A percentile compares a stretch with the other conserved stretches of the same genome.
Evolutionary conservation across 768 basidiomycete genomes (phyloP).

Genomic region (Amanita rubescens): DNA sequence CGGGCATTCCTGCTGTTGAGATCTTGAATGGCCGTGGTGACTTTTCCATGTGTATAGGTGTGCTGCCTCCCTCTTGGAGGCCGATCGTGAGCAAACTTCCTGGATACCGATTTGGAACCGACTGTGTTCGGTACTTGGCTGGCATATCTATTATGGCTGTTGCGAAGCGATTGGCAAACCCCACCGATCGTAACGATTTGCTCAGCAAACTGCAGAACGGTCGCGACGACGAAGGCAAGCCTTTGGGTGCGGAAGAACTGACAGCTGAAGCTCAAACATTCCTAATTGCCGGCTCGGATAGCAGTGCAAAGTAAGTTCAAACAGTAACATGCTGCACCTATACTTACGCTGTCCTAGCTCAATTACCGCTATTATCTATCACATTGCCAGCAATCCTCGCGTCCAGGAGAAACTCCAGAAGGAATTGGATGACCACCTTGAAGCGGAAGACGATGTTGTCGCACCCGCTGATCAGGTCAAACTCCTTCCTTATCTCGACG

Average conservation of each 20-base stretch:
- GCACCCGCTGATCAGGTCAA: slow-evolving; percentile 65
- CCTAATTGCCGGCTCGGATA: slow-evolving; percentile 86
- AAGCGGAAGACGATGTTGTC: slow-evolving; percentile 50
- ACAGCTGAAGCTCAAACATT: slow-evolving; percentile 86
- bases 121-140: slow-evolving; percentile 64
- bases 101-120: slow-evolving; percentile 63
- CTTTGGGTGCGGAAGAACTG: slow-evolving; percentile 73
- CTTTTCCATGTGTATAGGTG: slow-evolving; percentile 78
- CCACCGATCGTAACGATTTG: slow-evolving; percentile 72
- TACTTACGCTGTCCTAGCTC: slow-evolving; percentile 41
- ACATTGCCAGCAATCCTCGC: slow-evolving; percentile 61
- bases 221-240: slow-evolving; percentile 69
- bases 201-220: slow-evolving; percentile 74
- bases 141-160: slow-evolving; percentile 78
- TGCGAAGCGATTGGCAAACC: slow-evolving; percentile 60
- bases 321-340: too few species aligned
- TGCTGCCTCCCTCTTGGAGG: slow-evolving; percentile 64
- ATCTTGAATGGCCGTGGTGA: slow-evolving; percentile 88
- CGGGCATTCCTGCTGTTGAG: slow-evolving; percentile 70
- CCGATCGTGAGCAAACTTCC: slow-evolving; percentile 59
- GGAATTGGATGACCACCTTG: slow-evolving; percentile 62
- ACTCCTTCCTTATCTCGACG: slow-evolving; percentile 70
- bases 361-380: slow-evolving; percentile 83
- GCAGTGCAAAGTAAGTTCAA: slow-evolving; percentile 75
- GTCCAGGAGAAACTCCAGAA: slow-evolving; percentile 66